A percentile compares a stretch with the other conserved stretches of the same genome.
Evolutionary conservation across 768 basidiomycete genomes (phyloP).

Genomic region (Rubroboletus satanas): DNA sequence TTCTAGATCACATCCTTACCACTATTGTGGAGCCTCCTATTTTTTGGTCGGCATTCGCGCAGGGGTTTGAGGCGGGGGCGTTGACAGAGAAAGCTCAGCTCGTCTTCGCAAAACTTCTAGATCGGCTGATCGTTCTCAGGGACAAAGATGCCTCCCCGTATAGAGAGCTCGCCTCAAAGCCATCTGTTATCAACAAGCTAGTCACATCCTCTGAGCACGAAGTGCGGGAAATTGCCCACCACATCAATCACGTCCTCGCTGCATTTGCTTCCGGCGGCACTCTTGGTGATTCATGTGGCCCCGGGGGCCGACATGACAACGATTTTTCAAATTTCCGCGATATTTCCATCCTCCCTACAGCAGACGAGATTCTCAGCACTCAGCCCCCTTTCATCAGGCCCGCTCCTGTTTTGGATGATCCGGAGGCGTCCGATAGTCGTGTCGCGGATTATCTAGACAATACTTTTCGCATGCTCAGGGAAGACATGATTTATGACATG

Average conservation of each 20-base stretch:
- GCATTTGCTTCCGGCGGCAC: conserved; percentile 24
- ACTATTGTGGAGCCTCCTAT: conserved; percentile 49
- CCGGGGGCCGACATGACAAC: conserved; percentile 72
- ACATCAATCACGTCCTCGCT: conserved; percentile 39
- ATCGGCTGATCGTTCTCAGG: conserved; percentile 42
- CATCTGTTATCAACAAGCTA: conserved; percentile 25
- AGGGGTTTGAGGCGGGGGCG: conserved; percentile 31
- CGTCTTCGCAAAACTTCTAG: conserved; percentile 47
- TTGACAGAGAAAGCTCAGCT: conserved; percentile 36
- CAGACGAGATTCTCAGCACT: conserved; percentile 50
- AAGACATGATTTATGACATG: conserved; percentile 61
- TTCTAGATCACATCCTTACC: conserved; percentile 40
- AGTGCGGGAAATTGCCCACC: conserved; percentile 35
- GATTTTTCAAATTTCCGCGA: conserved; percentile 58
- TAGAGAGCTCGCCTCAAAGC: conserved; percentile 36
- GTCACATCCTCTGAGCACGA: conserved; percentile 24
- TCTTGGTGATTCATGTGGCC: conserved; percentile 25
- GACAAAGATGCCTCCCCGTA: conserved; percentile 34
- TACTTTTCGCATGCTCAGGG: conserved; percentile 60
- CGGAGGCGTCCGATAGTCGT: conserved; percentile 35
- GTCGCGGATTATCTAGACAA: conserved; percentile 56
- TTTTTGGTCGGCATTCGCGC: conserved; percentile 42
- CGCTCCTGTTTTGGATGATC: conserved; percentile 42
- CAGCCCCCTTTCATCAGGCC: conserved; percentile 53
- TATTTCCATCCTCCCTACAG: conserved; percentile 62